Base-by-base conservation (phyloP, 805 yeast species). In the Starmerella davenportii region DNA sequence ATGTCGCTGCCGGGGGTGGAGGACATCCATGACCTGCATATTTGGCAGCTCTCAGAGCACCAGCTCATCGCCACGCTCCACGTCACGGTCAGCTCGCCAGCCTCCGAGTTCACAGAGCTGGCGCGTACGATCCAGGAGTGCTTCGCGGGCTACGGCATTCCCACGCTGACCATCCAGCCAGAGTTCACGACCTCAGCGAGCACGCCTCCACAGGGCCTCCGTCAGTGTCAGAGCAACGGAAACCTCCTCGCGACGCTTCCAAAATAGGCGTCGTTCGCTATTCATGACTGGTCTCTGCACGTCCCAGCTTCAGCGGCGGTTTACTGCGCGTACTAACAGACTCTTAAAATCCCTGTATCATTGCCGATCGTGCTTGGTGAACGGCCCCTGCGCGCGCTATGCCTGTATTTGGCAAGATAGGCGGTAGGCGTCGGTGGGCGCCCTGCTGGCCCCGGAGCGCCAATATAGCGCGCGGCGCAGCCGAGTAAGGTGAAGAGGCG, bases 161-260 rank as follows among this genome's bases (percentile, higher is more conserved):
- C 85, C 52, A 78, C 90, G 28, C 93, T 87, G 16, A 87, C 98
- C 1, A 85, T 90, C 37, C 98, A 87, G 60, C 98, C 98, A 0
- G 98, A 87, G 61, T 90, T 87, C 51, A 55, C 65, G 11, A n/a
- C 15, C 8, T 27, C 21, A 7, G 30, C 21, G 7, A 33, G 21
- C 13, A 8, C 24, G n/a, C 20, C 33, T 19, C 24, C 21, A 28
- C 39, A 17, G 20, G 42, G 41, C 3, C 21, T 41, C 9, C 33
- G 45, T 16, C 48, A 41, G 34, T 45, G 49, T 41, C 49, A 45
- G 37, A 38, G 42, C 35, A 45, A 45, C 32, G 49, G 49, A 5
- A 45, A 45, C 35, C 31, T 45, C 3, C 32, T 29, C 9, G 15
- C 32, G 5, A 14, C 28, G 11, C 13, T 14, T 25, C 28, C 28